These are phyloP conservation scores for Cladobotryum protrusum DNA, from an alignment of 2,329 filamentous ascomycete genomes.

Conservation along the genomic window DNA sequence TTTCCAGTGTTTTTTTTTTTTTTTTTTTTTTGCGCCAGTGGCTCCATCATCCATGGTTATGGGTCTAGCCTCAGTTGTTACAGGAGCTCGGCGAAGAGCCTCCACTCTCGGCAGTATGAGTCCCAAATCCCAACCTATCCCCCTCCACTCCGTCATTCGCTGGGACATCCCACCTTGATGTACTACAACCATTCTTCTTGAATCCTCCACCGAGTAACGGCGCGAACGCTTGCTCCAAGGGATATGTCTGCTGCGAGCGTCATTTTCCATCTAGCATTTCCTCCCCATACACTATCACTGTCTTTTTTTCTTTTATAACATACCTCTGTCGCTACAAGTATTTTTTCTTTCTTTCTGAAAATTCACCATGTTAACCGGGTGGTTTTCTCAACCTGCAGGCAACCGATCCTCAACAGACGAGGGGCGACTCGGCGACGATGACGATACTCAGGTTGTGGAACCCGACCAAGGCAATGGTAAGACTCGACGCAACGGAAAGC, in stretches of 20 bases:
- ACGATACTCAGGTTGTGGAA: constrained; percentile 80
- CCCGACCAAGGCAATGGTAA: constrained; percentile 90
- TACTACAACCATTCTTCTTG: too few relatives aligned
- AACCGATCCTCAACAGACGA: constrained; percentile 54
- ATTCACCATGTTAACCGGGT: constrained; percentile 36
- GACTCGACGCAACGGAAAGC: constrained; percentile 23
- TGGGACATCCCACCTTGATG: too few relatives aligned
- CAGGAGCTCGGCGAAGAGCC: constrained; percentile 9
- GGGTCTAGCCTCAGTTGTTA: constrained; percentile 10
- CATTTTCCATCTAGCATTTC: neutral
- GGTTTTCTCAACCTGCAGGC: constrained; percentile 36
- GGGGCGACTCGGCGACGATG: constrained; percentile 38
- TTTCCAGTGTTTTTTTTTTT: too few relatives aligned
- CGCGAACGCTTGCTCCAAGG: too few relatives aligned
- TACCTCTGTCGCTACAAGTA: neutral
- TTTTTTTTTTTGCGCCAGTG: too few relatives aligned
- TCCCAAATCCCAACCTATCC: neutral
- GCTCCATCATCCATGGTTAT: neutral
- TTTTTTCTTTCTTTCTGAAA: constrained; percentile 7
- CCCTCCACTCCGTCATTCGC: neutral
- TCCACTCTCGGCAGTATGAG: constrained; percentile 7
- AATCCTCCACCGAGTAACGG: too few relatives aligned
- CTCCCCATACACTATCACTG: neutral
- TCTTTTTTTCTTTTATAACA: neutral
- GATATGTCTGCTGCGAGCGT: neutral